Conservation (phyloP, 2,329 filamentous ascomycete genomes). For the Alternaria sp. region DNA sequence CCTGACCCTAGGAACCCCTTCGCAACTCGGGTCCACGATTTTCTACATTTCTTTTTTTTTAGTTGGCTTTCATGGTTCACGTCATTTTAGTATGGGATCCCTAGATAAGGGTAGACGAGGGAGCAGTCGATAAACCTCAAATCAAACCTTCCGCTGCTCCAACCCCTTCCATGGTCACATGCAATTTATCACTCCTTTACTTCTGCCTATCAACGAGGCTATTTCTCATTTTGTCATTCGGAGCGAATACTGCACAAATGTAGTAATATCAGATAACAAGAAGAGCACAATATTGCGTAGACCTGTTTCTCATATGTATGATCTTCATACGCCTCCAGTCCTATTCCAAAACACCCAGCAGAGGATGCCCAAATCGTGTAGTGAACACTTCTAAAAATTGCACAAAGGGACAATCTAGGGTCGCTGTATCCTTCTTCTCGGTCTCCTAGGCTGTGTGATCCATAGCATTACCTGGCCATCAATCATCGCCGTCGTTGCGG, state of each 20-base stretch:
- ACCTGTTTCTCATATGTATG: background rate
- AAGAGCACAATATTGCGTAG: background rate
- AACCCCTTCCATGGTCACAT: background rate
- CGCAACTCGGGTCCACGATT: background rate
- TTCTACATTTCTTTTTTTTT: background rate
- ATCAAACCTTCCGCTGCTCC: background rate
- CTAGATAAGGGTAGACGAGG: background rate
- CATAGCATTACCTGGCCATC: background rate
- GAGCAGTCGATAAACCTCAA: conserved; percentile 8
- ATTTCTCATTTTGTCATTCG: background rate
- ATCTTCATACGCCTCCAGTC: background rate
- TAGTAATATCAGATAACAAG: background rate
- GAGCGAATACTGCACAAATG: background rate
- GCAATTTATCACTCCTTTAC: background rate
- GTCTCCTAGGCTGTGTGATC: background rate
- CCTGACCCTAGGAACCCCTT: conserved; percentile 1
- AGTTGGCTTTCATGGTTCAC: conserved; percentile 1
- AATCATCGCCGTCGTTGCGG: background rate
- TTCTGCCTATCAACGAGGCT: background rate
- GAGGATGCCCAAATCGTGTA: background rate
- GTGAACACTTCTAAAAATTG: background rate
- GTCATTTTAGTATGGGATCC: conserved; percentile 9
- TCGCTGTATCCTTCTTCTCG: background rate
- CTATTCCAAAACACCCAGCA: background rate
- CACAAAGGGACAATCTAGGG: background rate